Evolutionary conservation across 1,284 basidiomycete species (phyloP).

Genomic region (Moesziomyces parantarcticus): DNA sequence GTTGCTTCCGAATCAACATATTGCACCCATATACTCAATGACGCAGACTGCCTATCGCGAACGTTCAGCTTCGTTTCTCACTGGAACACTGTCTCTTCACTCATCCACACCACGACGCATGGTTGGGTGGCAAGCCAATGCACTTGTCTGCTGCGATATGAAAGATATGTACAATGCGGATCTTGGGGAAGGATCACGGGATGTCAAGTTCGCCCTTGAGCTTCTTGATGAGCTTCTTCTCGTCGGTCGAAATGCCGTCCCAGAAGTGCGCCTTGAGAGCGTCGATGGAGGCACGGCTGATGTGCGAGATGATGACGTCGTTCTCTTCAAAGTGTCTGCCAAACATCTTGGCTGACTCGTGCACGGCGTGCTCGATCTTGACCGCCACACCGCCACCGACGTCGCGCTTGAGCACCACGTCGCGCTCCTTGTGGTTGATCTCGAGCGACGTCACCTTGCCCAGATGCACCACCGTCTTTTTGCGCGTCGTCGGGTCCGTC

Average conservation of each 20-base stretch:
- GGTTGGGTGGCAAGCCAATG: too few relatives aligned
- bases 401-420: conserved; percentile 91
- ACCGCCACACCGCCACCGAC: conserved; percentile 96
- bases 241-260: conserved; percentile 87
- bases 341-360: conserved; percentile 85
- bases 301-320: conserved; percentile 90
- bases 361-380: conserved; percentile 97
- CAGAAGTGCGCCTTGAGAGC: conserved; percentile 80
- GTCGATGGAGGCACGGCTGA: conserved; percentile 92
- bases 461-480: conserved; percentile 88
- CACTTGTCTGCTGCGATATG: too few relatives aligned
- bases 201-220: conserved; percentile 82
- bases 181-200: conserved; percentile 31
- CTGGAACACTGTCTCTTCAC: too few relatives aligned
- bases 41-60: not conserved
- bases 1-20: not conserved
- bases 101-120: too few relatives aligned
- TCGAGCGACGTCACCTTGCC: conserved; percentile 85
- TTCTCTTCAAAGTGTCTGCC: conserved; percentile 91
- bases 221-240: conserved; percentile 92
- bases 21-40: conserved; percentile 4
- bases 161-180: too few relatives aligned
- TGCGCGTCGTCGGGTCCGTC: conserved; percentile 82
- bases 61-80: too few relatives aligned
- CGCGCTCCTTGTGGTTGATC: conserved; percentile 66